Percentiles rank a stretch among this genome's conserved stretches.
Conservation (phyloP, 2,329 filamentous ascomycete genomes). For the Aspergillus clavatus region DNA sequence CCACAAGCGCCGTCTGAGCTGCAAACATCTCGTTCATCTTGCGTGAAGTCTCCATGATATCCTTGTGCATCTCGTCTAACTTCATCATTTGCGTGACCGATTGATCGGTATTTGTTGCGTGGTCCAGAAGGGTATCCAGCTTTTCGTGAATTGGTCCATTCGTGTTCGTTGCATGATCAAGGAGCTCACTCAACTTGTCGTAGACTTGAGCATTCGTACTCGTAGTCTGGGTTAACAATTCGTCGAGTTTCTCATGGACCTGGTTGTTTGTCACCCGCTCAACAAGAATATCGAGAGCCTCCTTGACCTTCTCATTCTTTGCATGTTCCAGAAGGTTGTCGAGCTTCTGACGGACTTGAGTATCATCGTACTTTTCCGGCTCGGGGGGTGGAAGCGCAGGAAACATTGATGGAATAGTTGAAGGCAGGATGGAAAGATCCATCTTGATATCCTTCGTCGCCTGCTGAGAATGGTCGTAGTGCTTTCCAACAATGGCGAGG, state of each 20-base stretch:
- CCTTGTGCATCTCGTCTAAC: slow-evolving; percentile 81
- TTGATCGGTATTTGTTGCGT: slow-evolving; percentile 57
- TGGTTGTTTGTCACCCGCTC: slow-evolving; percentile 47
- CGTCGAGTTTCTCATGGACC: slow-evolving; percentile 57
- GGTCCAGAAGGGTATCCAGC: slow-evolving; percentile 46
- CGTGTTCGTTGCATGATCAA: slow-evolving; percentile 31
- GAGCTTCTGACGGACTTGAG: slow-evolving; percentile 56
- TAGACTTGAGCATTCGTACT: slow-evolving; percentile 44
- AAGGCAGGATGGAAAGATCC: slow-evolving; percentile 47
- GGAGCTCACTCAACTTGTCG: slow-evolving; percentile 52
- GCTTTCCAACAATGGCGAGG: slow-evolving; percentile 73
- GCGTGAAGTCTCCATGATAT: slow-evolving; percentile 76
- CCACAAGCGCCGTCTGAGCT: slow-evolving; percentile 46
- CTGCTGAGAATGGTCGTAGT: slow-evolving; percentile 81
- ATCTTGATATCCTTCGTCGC: slow-evolving; percentile 58
- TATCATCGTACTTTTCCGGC: slow-evolving; percentile 60
- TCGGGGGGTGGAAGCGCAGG: slow-evolving; percentile 45
- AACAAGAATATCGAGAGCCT: slow-evolving; percentile 51
- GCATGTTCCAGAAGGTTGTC: slow-evolving; percentile 41
- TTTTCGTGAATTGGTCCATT: slow-evolving; percentile 32
- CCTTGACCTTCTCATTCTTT: slow-evolving; percentile 52
- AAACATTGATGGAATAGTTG: slow-evolving; percentile 54
- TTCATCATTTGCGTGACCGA: slow-evolving; percentile 72
- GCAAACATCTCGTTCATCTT: slow-evolving; percentile 71
- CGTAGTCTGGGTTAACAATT: slow-evolving; percentile 33